Evolutionary conservation across 2,329 filamentous ascomycete species (phyloP), one percentile per base, ranked within the genome.

Genomic region (Aspergillus awamori): DNA sequence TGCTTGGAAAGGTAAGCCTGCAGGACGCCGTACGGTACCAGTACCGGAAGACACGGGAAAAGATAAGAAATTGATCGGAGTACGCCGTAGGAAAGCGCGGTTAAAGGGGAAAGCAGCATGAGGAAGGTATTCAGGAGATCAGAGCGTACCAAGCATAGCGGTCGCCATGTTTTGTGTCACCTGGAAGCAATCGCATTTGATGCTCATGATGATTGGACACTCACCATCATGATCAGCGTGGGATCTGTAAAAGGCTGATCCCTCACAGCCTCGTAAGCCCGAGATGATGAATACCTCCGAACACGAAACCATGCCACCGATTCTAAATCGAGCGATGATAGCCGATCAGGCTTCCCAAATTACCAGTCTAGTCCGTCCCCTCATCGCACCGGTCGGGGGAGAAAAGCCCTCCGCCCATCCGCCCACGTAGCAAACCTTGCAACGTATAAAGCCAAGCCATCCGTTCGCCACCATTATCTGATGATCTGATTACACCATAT

Each of bases 401-500:
- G 41, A 45, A 43, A 20, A 20, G 1, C 20, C 20, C 41, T 22
- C 41, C 41, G 17, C 17, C 17, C 22, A 8, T 17, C 17, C 8
- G 15, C n/a, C 39, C 39, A 10, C 39, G 39, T 10, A 8, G 8
- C 41, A 20, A 45, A 45, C 20, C 41, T 22, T 45, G 41, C 22
- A 11, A 22, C 20, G 6, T 51, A 51, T 51, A 51, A 51, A 51
- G 13, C 24, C 17, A 22, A 17, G 41, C 17, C 47, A 17, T 10
- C n/a, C 47, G 24, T 10, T 22, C 41, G 41, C 10, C 17, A 22
- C 47, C 26, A 51, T 33, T 51, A 51, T 51, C 47, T 51, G 47
- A 51, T 51, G 47, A 51, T 51, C 47, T 51, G 47, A 51, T 51
- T 51, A 51, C 26, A 17, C 26, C 24, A 17, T 51, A 51, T 51